Conservation (phyloP, 176 grass and related monocot genomes). For the Lolium multiflorum region DNA sequence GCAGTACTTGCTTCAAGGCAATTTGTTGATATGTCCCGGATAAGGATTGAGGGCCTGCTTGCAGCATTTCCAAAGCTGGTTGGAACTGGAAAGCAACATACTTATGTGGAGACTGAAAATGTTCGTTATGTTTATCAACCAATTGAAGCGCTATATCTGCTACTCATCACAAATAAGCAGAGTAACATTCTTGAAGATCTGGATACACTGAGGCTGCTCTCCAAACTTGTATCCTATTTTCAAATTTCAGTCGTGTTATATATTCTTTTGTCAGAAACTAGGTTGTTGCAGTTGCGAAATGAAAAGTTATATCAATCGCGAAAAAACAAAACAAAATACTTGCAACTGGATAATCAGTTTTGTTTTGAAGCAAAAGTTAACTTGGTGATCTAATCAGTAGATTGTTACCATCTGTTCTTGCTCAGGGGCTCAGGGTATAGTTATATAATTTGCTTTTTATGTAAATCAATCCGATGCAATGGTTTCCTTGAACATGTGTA, state of each 20-base stretch:
- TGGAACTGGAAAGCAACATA: constrained; percentile 89
- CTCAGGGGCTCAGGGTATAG: background rate
- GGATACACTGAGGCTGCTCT: constrained; percentile 84
- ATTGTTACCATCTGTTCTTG: constrained; percentile 1
- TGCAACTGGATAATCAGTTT: background rate
- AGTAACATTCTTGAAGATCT: constrained; percentile 94
- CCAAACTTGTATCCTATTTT: constrained; percentile 87
- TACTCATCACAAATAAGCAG: constrained; percentile 87
- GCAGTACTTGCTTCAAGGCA: constrained; percentile 86
- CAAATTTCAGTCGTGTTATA: constrained; percentile 23
- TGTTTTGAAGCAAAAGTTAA: constrained; percentile 22
- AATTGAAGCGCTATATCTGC: constrained; percentile 74
- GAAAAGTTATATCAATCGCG: background rate
- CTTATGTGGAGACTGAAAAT: constrained; percentile 86
- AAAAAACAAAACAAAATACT: background rate
- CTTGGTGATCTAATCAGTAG: background rate
- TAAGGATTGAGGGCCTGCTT: constrained; percentile 87
- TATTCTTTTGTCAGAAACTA: constrained; percentile 7
- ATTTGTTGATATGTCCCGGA: constrained; percentile 84
- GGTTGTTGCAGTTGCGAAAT: background rate
- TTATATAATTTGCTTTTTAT: constrained; percentile 39
- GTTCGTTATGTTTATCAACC: constrained; percentile 95
- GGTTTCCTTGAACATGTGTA: constrained; percentile 63
- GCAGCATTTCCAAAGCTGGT: constrained; percentile 92
- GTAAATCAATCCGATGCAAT: constrained; percentile 24